Base-by-base conservation (phyloP, 2,329 filamentous ascomycete species). In the Colletotrichum endophyticum region DNA sequence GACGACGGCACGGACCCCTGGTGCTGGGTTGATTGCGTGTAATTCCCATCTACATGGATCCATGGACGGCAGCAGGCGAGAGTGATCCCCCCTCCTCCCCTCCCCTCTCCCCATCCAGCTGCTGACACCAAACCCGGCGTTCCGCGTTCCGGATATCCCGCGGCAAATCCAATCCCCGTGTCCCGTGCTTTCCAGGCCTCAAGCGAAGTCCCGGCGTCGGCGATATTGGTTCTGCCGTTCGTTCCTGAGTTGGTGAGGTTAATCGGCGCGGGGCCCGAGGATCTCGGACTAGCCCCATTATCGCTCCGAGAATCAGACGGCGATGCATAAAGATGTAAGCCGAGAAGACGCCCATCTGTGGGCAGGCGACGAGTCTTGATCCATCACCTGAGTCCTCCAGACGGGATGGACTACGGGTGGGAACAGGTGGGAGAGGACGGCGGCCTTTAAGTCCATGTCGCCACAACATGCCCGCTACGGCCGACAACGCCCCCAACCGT, bases 61-160 rank as follows among this genome's bases (percentile, higher is more conserved):
- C 32, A 64, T 39, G 63, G 63, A 49, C 63, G 63, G 36, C 63
- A 64, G 22, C 32, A 64, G 63, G 63, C 22, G 63, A 49, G 63
- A 15, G 36, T 59, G 13, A 59, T 25, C 56, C 27, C 56, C 56
- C 27, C n/a, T 25, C 56, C 15, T 5, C n/a, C 53, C 56, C 27
- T 9, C 22, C 56, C 27, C 2, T 15, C 53, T 22, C 11, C 13
- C 22, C 27, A 49, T 16, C 8, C 7, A 27, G 56, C 8, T 59
- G 56, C 56, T 59, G 56, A 59, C 56, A 25, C 39, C 0, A 28
- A 30, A 19, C 19, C 63, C 63, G 27, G 44, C 0, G 25, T 34
- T 27, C 63, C 63, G 63, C 25, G 25, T 66, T 25, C 36, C 63
- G 63, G 34, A 53, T 66, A 49, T 53, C 39, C 63, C 63, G 63